Evolutionary conservation across 202 grass and related monocot genomes (phyloP).

Genomic region (Carex sylvatica): DNA sequence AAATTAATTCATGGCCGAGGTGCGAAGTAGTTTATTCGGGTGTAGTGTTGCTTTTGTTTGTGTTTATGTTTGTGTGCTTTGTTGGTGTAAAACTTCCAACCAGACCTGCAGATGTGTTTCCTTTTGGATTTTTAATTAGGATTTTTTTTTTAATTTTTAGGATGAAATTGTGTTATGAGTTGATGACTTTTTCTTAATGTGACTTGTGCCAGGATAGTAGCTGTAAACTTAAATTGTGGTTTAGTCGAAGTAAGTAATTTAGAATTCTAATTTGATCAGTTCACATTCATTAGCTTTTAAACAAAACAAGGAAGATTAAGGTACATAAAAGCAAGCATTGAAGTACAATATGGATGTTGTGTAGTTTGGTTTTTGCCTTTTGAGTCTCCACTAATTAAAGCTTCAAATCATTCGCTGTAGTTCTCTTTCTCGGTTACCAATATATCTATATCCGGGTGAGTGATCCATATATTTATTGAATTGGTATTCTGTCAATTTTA

Average conservation of each 20-base stretch:
- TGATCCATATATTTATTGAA: background rate
- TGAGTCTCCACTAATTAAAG: background rate
- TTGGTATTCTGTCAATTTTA: background rate
- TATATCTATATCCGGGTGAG: background rate
- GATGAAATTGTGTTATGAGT: constrained; percentile 18
- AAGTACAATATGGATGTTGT: background rate
- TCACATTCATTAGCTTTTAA: background rate
- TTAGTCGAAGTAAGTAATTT: constrained; percentile 13
- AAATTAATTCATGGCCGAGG: constrained; percentile 4
- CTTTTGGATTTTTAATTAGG: constrained; percentile 14
- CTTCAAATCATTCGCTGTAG: background rate
- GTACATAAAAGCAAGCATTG: background rate
- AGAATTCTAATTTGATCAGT: background rate
- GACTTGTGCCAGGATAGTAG: background rate
- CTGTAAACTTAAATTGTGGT: constrained; percentile 12
- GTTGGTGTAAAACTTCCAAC: constrained; percentile 20
- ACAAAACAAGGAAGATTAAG: background rate
- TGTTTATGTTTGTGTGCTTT: constrained; percentile 23
- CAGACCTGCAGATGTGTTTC: constrained; percentile 18
- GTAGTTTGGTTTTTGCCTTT: background rate
- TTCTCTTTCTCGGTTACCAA: background rate
- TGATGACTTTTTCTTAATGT: background rate
- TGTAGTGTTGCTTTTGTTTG: constrained; percentile 7
- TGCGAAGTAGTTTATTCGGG: background rate
- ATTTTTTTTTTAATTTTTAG: constrained; percentile 4